Evolutionary conservation across 371 early-diverging fungal species (phyloP), one percentile per base, ranked within the genome.

Genomic region (Circinella umbellata): DNA sequence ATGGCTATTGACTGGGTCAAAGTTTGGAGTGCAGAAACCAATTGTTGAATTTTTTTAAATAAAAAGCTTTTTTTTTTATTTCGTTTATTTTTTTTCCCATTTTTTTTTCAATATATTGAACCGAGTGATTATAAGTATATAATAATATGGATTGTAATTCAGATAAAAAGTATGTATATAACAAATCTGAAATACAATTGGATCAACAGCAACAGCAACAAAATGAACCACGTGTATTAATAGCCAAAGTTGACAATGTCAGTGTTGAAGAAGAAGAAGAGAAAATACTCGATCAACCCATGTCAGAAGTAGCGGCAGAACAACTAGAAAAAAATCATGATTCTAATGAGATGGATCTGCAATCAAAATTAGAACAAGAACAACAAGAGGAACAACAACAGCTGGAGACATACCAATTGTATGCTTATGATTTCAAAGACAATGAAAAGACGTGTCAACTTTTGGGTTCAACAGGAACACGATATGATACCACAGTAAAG

Each of bases 1-100:
- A 69, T 90, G 36, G 87, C 86, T 11, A 73, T 88, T 59, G 88
- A 90, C 61, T 90, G 87, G 78, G 80, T 89, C 27, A 86, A 80
- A 55, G 73, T 83, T 57, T 86, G 82, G 81, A 77, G 79, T 15
- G 71, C 67, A 53, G 79, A 81, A 4, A 75, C 67, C 4, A 62
- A 70, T 2, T 74, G 74, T 38, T 70, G 57, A 74, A 39, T 9
- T 42, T 42, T 42, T 11, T 42, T 42, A 42, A 42, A 57, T 3
- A 46, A 59, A 37, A 47, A 64, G 51, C 38, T 38, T 17, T 39
- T 1, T 3, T 27, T 34, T 9, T 63, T 63, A 15, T 47, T 47
- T 46, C 46, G 42, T 46, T 20, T 35, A 46, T 7, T 37, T 34
- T 57, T 18, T 18, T 55, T 55, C n/a, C n/a, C n/a, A 17, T 54